Evolutionary conservation across 2,329 filamentous ascomycete genomes (phyloP).

Genomic region (Hymenoscyphus fructigenus): DNA sequence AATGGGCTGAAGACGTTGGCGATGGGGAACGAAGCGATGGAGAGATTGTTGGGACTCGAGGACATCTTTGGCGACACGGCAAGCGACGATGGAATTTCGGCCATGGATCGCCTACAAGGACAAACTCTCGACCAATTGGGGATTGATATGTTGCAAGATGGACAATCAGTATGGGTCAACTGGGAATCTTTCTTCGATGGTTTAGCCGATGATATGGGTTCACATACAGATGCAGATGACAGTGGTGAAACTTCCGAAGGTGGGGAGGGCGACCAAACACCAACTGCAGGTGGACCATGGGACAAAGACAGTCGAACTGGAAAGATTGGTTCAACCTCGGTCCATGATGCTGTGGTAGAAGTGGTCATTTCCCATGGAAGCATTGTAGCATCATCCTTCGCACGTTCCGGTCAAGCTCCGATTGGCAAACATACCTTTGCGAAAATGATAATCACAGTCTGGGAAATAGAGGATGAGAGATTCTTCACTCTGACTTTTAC

Average conservation of each 20-base stretch:
- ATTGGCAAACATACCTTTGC: slow-evolving; percentile 52
- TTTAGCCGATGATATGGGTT: slow-evolving; percentile 37
- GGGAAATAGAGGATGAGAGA: slow-evolving; percentile 65
- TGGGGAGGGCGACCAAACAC: slow-evolving; percentile 36
- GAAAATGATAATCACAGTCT: slow-evolving; percentile 76
- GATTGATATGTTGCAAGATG: slow-evolving; percentile 71
- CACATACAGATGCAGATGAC: slow-evolving; percentile 14
- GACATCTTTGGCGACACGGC: slow-evolving; percentile 40
- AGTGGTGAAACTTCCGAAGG: slow-evolving; percentile 7
- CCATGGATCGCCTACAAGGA: slow-evolving; percentile 60
- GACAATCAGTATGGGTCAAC: slow-evolving; percentile 56
- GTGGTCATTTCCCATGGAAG: slow-evolving; percentile 56
- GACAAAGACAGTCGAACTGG: background rate
- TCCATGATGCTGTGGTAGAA: slow-evolving; percentile 64
- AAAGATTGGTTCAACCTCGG: slow-evolving; percentile 36
- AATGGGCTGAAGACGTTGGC: slow-evolving; percentile 68
- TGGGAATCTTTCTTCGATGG: slow-evolving; percentile 60
- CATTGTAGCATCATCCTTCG: slow-evolving; percentile 20
- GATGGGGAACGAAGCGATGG: slow-evolving; percentile 75
- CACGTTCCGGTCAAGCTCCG: slow-evolving; percentile 5
- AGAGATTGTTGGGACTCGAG: slow-evolving; percentile 62
- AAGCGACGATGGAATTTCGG: slow-evolving; percentile 43
- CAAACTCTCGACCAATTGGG: slow-evolving; percentile 68
- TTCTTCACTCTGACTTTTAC: slow-evolving; percentile 78
- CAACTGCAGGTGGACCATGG: slow-evolving; percentile 34